Conservation (phyloP, 164 flowering plant species). For the Nymphaea colorata region DNA sequence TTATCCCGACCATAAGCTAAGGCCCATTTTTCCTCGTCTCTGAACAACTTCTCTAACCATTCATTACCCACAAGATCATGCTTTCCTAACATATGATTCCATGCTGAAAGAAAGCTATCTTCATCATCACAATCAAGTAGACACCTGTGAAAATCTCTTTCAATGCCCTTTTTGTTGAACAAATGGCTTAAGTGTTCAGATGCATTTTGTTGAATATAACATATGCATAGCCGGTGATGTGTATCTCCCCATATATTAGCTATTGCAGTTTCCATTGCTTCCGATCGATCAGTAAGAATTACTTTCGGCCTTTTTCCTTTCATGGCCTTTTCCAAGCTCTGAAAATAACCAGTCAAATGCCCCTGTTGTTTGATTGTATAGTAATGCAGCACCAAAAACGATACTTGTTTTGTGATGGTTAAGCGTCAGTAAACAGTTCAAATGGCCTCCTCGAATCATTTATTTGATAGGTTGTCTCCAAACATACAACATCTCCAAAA, state of each 20-base stretch:
- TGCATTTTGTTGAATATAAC: constrained; percentile 4
- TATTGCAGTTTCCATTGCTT: constrained; percentile 3
- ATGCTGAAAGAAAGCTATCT: background rate
- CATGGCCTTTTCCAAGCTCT: constrained; percentile 1
- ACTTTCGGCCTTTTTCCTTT: constrained; percentile 5
- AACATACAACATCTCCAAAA: constrained; percentile 6
- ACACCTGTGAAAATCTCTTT: background rate
- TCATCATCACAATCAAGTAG: background rate
- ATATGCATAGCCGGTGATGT: constrained; percentile 1
- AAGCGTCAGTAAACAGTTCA: background rate
- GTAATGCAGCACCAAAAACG: constrained; percentile 3
- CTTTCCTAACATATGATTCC: background rate
- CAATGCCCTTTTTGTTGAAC: background rate
- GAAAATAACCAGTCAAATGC: constrained; percentile 4
- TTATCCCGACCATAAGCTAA: background rate
- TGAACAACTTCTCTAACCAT: background rate
- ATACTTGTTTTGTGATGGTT: constrained; percentile 3
- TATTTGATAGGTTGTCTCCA: background rate
- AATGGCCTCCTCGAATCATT: background rate
- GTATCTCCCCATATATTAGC: background rate
- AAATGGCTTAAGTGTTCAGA: constrained; percentile 1
- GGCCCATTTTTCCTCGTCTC: background rate
- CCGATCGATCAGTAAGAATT: constrained; percentile 2
- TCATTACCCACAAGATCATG: background rate
- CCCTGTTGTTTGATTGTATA: background rate